These are phyloP conservation scores for Hypoxylon intermedium DNA, from an alignment of 495 filamentous ascomycete species.

Conservation along the genomic window DNA sequence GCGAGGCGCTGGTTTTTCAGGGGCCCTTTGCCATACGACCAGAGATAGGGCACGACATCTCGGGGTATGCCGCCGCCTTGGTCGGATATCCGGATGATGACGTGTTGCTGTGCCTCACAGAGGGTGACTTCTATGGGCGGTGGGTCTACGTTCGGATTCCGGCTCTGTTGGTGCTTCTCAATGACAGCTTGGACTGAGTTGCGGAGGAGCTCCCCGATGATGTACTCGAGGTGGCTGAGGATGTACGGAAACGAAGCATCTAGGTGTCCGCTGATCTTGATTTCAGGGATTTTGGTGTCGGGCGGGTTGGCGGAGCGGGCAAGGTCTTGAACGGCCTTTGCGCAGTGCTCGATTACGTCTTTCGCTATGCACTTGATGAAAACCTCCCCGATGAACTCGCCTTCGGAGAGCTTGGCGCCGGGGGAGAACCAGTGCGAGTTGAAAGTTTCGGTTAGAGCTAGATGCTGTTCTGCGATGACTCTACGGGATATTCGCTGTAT, in stretches of 20 bases:
- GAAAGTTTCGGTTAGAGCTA: slow-evolving; percentile 96
- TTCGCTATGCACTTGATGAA: slow-evolving; percentile 93
- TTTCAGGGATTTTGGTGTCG: slow-evolving; percentile 72
- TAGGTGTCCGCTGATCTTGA: slow-evolving; percentile 84
- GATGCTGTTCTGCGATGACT: slow-evolving; percentile 96
- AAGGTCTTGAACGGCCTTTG: slow-evolving; percentile 71
- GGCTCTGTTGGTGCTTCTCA: slow-evolving; percentile 61
- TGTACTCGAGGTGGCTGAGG: slow-evolving; percentile 94
- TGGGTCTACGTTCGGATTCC: slow-evolving; percentile 51
- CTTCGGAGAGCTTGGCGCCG: slow-evolving; percentile 72
- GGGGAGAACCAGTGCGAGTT: slow-evolving; percentile 92
- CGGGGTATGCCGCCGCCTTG: slow-evolving; percentile 90
- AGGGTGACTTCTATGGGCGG: slow-evolving; percentile 92
- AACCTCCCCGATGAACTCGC: slow-evolving; percentile 93
- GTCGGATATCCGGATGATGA: slow-evolving; percentile 95
- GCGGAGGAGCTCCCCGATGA: slow-evolving; percentile 91
- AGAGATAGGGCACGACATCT: slow-evolving; percentile 86
- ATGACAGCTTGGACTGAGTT: slow-evolving; percentile 94
- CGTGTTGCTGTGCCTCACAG: slow-evolving; percentile 92
- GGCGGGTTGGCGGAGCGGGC: slow-evolving; percentile 74
- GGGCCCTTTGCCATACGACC: slow-evolving; percentile 94
- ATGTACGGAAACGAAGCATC: slow-evolving; percentile 96
- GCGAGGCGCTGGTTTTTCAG: slow-evolving; percentile 73
- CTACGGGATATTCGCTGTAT: slow-evolving; percentile 86
- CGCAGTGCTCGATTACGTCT: slow-evolving; percentile 86